Conservation (phyloP, 441 rosid species). For the Eutrema salsugineum region DNA sequence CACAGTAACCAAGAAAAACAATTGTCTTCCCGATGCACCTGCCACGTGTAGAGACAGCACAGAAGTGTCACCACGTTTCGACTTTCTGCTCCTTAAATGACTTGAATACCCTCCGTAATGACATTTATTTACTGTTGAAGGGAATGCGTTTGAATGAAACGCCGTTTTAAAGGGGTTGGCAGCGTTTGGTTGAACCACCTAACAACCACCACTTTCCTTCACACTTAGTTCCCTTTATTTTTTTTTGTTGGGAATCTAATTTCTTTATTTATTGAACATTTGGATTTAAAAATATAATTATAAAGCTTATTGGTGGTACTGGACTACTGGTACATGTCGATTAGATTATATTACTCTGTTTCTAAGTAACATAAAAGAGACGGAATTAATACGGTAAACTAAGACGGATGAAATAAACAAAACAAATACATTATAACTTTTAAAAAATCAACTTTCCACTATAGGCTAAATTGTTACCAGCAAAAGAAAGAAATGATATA, state of each 20-base stretch:
- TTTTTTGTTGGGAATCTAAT: constrained; percentile 9
- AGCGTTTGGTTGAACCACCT: constrained; percentile 98
- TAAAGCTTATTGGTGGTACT: constrained; percentile 11
- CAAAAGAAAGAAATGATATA: not conserved
- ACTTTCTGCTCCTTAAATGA: constrained; percentile 26
- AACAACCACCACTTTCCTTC: constrained; percentile 80
- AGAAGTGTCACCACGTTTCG: constrained; percentile 44
- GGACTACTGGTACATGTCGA: not conserved
- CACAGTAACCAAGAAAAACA: constrained; percentile 30
- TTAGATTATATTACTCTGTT: not conserved
- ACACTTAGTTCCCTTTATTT: constrained; percentile 31
- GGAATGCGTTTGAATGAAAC: constrained; percentile 47
- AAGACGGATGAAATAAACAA: not conserved
- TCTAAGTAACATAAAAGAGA: not conserved
- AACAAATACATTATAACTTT: not conserved
- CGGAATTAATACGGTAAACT: not conserved
- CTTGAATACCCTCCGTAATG: constrained; percentile 28
- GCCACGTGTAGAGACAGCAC: constrained; percentile 42
- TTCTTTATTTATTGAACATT: not conserved
- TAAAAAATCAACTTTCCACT: not conserved
- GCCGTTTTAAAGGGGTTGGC: constrained; percentile 64
- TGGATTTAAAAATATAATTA: not conserved
- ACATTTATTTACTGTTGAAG: constrained; percentile 12
- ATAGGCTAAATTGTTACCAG: not conserved
- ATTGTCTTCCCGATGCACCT: constrained; percentile 21